Base-by-base conservation (phyloP, 257 asterid species). In the Cruciata laevipes region DNA sequence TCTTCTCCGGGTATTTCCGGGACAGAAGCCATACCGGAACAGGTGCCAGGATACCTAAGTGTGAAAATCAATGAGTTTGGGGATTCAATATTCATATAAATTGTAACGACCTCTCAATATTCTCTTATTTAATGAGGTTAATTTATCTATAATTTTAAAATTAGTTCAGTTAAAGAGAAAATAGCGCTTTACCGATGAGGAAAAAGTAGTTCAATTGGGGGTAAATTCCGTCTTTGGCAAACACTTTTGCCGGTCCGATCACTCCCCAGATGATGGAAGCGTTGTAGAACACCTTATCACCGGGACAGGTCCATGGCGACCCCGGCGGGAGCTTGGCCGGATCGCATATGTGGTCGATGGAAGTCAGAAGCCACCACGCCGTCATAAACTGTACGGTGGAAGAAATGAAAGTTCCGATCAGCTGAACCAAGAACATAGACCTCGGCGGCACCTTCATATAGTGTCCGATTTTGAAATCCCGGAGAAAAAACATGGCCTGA, bases 381-480 rank as follows among this genome's bases (percentile, higher is more conserved):
- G 96, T 86, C 64, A 80, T 85, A 35, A 88, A 86, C 75, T 77
- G 84, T 52, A 82, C 83, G 27, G 83, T 16, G 35, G 86, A 84
- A 1, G 85, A 63, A 14, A 87, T 49, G 13, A 83, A 30, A 1
- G 97, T 90, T 64, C 97, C 96, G 14, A 80, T 80, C 1, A 86
- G 76, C 85, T 89, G 70, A n/a, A 65, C 95, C 8, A 81, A 18
- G 77, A 88, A 90, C 97, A 90, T 86, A 63, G 97, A 82, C 68
- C 72, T 90, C 3, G 97, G 97, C 42, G 97, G 96, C 75, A 90
- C 81, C 56, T 90, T 90, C 97, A 90, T 90, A 82, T 90, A 90
- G 32, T 84, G 91, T 0, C 97, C 97, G 25, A 90, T 40, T 33
- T 90, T 90, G 71, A 90, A 90, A 67, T 90, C 97, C 0, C 77